These are phyloP conservation scores for Naganishia onofrii DNA, from an alignment of 768 basidiomycete genomes.

Conservation along the genomic window DNA sequence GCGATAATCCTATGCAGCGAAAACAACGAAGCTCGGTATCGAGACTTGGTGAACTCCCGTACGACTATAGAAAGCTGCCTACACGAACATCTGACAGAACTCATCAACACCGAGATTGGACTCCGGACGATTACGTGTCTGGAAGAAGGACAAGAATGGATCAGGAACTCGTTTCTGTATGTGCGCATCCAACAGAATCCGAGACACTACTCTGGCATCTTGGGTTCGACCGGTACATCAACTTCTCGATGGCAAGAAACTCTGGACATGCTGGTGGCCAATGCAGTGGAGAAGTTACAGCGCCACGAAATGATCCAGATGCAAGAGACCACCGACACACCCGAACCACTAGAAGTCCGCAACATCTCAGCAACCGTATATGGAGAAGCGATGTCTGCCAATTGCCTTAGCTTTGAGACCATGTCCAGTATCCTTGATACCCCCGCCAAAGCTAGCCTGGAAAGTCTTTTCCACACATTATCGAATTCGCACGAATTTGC, in stretches of 20 bases:
- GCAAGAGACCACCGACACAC: slow-evolving; percentile 55
- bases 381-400: slow-evolving; percentile 14
- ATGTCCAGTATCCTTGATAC: slow-evolving; percentile 40
- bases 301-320: slow-evolving; percentile 55
- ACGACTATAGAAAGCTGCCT: slow-evolving; percentile 69
- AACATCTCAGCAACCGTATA: slow-evolving; percentile 13
- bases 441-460: slow-evolving; percentile 26
- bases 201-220: slow-evolving; percentile 63
- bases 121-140: slow-evolving; percentile 74
- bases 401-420: slow-evolving; percentile 20
- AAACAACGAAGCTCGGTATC: slow-evolving; percentile 31
- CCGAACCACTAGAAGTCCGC: not conserved
- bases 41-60: slow-evolving; percentile 36
- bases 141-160: slow-evolving; percentile 73
- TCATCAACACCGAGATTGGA: slow-evolving; percentile 90
- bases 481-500: slow-evolving; percentile 38
- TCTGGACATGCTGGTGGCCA: slow-evolving; percentile 63
- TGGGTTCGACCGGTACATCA: slow-evolving; percentile 7
- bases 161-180: slow-evolving; percentile 75
- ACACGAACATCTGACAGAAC: slow-evolving; percentile 78
- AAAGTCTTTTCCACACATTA: slow-evolving; percentile 36
- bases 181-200: slow-evolving; percentile 84
- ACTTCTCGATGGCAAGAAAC: slow-evolving; percentile 36
- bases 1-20: slow-evolving; percentile 22
- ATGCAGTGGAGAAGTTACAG: slow-evolving; percentile 55